Percentiles rank a stretch among this genome's conserved stretches.
phyloP scores from a whole-genome alignment of 495 filamentous ascomycete species.

The Oidiodendron maius region DNA sequence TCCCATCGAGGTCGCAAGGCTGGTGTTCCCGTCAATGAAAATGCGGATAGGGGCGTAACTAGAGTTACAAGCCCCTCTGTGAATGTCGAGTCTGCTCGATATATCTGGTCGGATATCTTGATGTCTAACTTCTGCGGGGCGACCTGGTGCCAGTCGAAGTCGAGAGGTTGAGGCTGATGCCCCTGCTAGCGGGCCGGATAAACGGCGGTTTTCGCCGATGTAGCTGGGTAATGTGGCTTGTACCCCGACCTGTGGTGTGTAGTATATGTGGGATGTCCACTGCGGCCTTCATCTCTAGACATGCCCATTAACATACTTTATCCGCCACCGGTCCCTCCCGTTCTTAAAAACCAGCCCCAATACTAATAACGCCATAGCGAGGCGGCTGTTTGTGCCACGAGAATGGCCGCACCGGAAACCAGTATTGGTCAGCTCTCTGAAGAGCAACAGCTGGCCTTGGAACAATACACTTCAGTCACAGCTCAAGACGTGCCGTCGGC shows the following conservation, averaged over 20 bases:
- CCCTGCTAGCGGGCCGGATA: not conserved
- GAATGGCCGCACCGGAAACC: conserved; percentile 27
- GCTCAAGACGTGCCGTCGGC: conserved; percentile 74
- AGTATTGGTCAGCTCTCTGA: conserved; percentile 68
- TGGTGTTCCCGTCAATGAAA: not conserved
- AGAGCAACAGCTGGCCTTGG: conserved; percentile 71
- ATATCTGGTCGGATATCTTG: not conserved
- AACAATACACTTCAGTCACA: conserved; percentile 85
- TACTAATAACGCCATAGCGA: no score
- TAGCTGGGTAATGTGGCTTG: not conserved
- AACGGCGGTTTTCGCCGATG: not conserved
- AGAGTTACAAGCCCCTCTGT: conserved; percentile 2
- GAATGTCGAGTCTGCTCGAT: not conserved
- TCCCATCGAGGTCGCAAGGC: conserved; percentile 14
- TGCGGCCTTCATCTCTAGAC: no score
- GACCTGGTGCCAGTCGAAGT: not conserved
- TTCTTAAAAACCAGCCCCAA: no score
- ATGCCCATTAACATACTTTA: no score
- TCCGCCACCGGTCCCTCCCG: no score
- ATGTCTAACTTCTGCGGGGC: not conserved
- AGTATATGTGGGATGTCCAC: no score
- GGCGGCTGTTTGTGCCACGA: not conserved
- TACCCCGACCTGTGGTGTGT: no score
- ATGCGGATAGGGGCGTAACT: not conserved
- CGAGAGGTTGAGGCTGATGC: not conserved